Evolutionary conservation across 805 yeast genomes (phyloP).

Genomic region (Candida easanensis): DNA sequence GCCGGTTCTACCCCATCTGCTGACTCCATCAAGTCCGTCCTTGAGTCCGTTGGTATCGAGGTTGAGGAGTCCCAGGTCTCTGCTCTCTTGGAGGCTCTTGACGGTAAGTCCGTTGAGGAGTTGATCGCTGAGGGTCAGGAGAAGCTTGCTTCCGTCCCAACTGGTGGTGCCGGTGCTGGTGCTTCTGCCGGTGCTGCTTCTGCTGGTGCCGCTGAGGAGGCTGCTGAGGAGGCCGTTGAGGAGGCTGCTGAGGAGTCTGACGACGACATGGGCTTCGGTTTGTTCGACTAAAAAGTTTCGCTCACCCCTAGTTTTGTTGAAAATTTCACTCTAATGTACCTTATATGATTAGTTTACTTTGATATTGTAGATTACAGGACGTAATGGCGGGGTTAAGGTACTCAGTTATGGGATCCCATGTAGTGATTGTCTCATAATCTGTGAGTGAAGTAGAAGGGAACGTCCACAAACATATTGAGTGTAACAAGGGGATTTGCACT

Average conservation of each 20-base stretch:
- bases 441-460: no score
- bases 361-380: neutral
- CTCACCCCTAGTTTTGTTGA: neutral
- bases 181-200: constrained; percentile 69
- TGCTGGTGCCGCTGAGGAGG: constrained; percentile 71
- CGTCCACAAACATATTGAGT: no score
- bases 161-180: constrained; percentile 96
- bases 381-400: no score
- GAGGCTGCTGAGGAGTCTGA: constrained; percentile 63
- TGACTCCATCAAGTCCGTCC: constrained; percentile 81
- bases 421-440: no score
- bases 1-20: constrained; percentile 97
- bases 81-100: constrained; percentile 76
- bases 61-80: constrained; percentile 86
- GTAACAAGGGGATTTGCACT: no score
- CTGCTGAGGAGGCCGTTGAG: constrained; percentile 66
- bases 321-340: constrained; percentile 17
- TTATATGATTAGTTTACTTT: constrained; percentile 6
- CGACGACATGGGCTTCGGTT: constrained; percentile 93
- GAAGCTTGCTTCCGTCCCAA: constrained; percentile 96
- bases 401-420: no score
- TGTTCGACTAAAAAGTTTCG: constrained; percentile 77
- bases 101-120: constrained; percentile 89
- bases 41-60: constrained; percentile 95
- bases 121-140: constrained; percentile 92